phyloP scores from a whole-genome alignment of 2,329 filamentous ascomycete species.

The Zelopaecilomyces penicillatus region DNA sequence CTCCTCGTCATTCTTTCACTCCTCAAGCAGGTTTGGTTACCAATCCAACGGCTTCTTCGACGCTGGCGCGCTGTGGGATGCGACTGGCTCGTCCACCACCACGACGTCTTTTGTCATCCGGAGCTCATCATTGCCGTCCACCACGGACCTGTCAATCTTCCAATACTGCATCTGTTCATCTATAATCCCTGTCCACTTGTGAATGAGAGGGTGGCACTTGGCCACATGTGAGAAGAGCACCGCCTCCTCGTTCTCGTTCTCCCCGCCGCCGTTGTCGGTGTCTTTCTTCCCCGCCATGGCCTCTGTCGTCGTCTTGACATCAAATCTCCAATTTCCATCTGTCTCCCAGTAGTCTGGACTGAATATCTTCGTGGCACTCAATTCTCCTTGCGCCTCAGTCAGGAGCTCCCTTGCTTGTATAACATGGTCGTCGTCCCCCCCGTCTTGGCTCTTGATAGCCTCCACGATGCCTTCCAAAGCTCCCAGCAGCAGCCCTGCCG shows the following conservation, averaged over 20 bases:
- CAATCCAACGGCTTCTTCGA: constrained; percentile 30
- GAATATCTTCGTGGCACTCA: constrained; percentile 57
- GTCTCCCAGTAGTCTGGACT: constrained; percentile 55
- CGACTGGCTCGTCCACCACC: constrained; percentile 19
- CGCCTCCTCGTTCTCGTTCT: constrained; percentile 10
- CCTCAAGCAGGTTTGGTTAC: constrained; percentile 16
- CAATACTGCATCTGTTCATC: constrained; percentile 24
- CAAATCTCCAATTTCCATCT: constrained; percentile 65
- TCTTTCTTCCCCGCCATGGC: too few relatives aligned
- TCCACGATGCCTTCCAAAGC: constrained; percentile 62
- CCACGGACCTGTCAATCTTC: constrained; percentile 24
- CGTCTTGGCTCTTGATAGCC: constrained; percentile 30
- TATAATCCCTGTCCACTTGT: constrained; percentile 45
- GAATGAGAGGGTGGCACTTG: constrained; percentile 56
- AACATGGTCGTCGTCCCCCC: constrained; percentile 7
- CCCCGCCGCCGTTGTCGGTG: constrained; percentile 21
- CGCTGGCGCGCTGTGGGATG: constrained; percentile 6
- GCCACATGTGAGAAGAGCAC: constrained; percentile 56
- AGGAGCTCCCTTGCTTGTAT: constrained; percentile 26
- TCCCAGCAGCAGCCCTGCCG: constrained; percentile 67
- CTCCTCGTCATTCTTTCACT: not conserved
- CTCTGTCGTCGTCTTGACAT: constrained; percentile 30
- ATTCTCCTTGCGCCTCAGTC: constrained; percentile 45
- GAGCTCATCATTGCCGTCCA: constrained; percentile 23
- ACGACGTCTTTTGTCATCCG: constrained; percentile 15